Base-by-base conservation (phyloP, 441 rosid species). In the Pelargonium cotyledonis region DNA sequence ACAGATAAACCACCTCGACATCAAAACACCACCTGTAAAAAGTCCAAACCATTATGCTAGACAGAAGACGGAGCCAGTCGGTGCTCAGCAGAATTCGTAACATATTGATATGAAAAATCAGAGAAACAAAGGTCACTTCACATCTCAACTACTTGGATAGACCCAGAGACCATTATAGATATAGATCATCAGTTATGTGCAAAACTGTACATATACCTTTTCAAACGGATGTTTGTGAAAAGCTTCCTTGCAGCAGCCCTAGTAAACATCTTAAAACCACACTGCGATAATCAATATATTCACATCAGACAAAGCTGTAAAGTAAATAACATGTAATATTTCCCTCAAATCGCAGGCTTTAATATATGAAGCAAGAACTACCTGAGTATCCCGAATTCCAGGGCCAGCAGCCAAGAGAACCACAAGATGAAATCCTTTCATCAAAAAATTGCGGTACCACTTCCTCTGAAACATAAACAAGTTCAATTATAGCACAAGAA, bases 251-350 rank as follows among this genome's bases (percentile, higher is more conserved):
- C 97, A 21, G 99, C 97, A 80, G 96, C 92, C 83, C 98, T 83
- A 0, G 97, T 89, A 80, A 93, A 94, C 98, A 94, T 91, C 87
- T 94, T 94, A 79, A 94, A 94, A 55, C 98, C 98, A 82, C 96
- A 91, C 97, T 95, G 87, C 62, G 18, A 31, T 18, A 18, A 57
- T 2, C 62, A 57, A 18, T 18, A 69, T 26, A 46, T 43, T n/a
- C 55, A 51, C 55, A 68, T 66, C 65, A 78, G 61, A 65, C 51
- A n/a, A 75, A 65, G 53, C 29, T 18, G n/a, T 6, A 68, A 44
- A 43, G 63, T 12, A 47, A 72, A 44, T 63, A 68, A 67, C 47
- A 49, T 35, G 65, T 8, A 23, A 67, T 41, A 18, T 31, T 18
- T 57, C 8, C 29, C 62, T 8, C 62, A 19, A 18, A 57, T 57